Percentiles rank a stretch among this genome's conserved stretches.
These are phyloP conservation scores for Cyanidium caldarium DNA, from an alignment of 23 red algal species.

Conservation along the genomic window DNA sequence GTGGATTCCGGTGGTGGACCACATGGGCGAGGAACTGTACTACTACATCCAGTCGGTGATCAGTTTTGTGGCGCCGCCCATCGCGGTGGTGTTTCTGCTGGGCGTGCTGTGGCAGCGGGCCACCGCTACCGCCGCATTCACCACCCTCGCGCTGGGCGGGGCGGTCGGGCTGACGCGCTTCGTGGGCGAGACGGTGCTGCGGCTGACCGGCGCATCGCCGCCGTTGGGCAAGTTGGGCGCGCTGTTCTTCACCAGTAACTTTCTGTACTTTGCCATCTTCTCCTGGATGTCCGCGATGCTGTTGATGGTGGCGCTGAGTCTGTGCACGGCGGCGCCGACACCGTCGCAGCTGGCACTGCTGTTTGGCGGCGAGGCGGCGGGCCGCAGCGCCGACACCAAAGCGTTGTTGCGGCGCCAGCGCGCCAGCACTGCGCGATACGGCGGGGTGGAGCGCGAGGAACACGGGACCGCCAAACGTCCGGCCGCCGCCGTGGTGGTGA, in stretches of 20 bases:
- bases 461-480: too few relatives aligned
- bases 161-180: slow-evolving; percentile 8
- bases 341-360: not conserved
- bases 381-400: too few relatives aligned
- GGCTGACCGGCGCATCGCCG: not conserved
- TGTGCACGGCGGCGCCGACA: not conserved
- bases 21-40: slow-evolving; percentile 14
- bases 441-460: too few relatives aligned
- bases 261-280: slow-evolving; percentile 19
- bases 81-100: slow-evolving; percentile 9
- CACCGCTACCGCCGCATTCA: not conserved
- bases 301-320: not conserved
- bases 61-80: slow-evolving; percentile 12
- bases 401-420: too few relatives aligned
- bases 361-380: too few relatives aligned
- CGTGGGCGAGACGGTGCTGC: not conserved
- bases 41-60: slow-evolving; percentile 18
- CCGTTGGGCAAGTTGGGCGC: not conserved
- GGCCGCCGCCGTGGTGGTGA: too few relatives aligned
- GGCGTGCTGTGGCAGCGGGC: slow-evolving; percentile 10
- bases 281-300: not conserved
- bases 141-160: not conserved
- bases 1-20: slow-evolving; percentile 9
- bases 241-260: not conserved
- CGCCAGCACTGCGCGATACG: too few relatives aligned